Percentiles rank a stretch among this genome's conserved stretches.
These are phyloP conservation scores for Tolypocladium tropicale DNA, from an alignment of 2,329 filamentous ascomycete genomes.

Conservation along the genomic window DNA sequence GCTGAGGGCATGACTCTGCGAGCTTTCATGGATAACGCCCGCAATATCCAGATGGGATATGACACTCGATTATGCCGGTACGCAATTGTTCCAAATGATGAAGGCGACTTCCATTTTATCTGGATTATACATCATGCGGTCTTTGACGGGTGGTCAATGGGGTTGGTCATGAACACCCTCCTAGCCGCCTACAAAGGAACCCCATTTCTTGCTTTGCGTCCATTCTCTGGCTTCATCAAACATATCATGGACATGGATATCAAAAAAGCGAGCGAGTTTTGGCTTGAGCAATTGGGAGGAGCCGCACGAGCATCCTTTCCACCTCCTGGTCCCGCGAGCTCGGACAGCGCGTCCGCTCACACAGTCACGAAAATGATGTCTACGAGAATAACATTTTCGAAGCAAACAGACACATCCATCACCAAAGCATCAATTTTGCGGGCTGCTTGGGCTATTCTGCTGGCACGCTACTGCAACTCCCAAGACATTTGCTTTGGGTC, in stretches of 20 bases:
- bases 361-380: neutral
- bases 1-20: neutral
- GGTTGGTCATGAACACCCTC: neutral
- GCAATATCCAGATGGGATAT: neutral
- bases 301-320: neutral
- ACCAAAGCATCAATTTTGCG: neutral
- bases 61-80: neutral
- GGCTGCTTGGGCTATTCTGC: neutral
- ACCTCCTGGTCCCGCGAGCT: neutral
- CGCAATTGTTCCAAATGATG: neutral
- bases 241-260: neutral
- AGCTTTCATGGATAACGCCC: neutral
- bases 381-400: neutral
- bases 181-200: neutral
- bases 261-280: neutral
- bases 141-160: conserved; percentile 9
- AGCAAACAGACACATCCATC: neutral
- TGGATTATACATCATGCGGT: conserved; percentile 10
- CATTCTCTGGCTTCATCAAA: neutral
- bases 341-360: neutral
- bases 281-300: neutral
- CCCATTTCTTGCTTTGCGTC: neutral
- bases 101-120: conserved; percentile 2
- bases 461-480: neutral
- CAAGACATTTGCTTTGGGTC: neutral